Evolutionary conservation across 176 grass and related monocot genomes (phyloP), one percentile per base, ranked within the genome.

Genomic region (Eragrostis nindensis): DNA sequence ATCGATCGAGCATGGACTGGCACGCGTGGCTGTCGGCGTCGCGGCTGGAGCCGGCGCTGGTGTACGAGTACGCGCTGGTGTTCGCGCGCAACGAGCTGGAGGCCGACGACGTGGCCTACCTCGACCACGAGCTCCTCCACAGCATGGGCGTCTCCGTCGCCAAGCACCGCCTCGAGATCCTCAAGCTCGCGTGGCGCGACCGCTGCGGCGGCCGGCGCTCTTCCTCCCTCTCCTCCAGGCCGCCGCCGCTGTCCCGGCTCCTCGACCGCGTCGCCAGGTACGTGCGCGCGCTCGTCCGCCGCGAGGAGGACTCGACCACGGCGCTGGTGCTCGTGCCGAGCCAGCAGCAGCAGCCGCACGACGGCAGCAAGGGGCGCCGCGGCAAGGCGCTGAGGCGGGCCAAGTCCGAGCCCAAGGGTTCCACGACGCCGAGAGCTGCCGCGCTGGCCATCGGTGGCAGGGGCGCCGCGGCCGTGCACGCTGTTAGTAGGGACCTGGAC

Each of bases 161-260:
- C 67, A 98, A 98, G 85, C 95, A 98, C 82, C 84, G 95, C 59
- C 90, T 98, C 57, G 85, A 92, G 85, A 97, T 97, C 81, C 95
- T 97, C 52, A 94, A 89, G 72, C 89, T 94, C 50, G 88, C 90
- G 15, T 55, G 81, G 76, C 71, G 81, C 82, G 79, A 79, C 66
- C 82, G 49, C n/a, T n/a, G n/a, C n/a, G n/a, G n/a, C 22, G 11
- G 62, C 25, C 59, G 17, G 0, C 36, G n/a, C 7, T 11, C 44
- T 6, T 21, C 62, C 2, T 19, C 62, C 2, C 27, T 12, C 7
- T 29, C 75, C 8, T 12, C 60, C 54, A 56, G 13, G n/a, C n/a
- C n/a, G 47, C 64, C 5, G 11, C 14, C 38, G 19, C 45, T 71
- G 26, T 57, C 72, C 3, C 27, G 80, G 1, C 10, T 73, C 53